Evolutionary conservation across 2,329 filamentous ascomycete genomes (phyloP), one percentile per base, ranked within the genome.

Genomic region (Magnaporthiopsis incrustans): DNA sequence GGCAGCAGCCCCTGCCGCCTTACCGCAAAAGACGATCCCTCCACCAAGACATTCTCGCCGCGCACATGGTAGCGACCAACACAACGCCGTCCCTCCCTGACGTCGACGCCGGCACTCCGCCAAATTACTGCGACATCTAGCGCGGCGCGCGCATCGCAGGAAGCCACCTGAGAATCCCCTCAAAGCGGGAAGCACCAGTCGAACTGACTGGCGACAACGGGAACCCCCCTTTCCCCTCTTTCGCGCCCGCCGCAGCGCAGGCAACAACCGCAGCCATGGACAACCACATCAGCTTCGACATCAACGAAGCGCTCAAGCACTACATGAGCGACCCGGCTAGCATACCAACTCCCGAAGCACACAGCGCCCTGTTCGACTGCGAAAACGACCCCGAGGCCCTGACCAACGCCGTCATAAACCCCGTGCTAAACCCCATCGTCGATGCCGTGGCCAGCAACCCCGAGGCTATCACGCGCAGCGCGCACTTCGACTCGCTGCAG

Each of bases 231-330:
- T 30, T 27, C 60, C 38, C n/a, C 38, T 62, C 50, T 15, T 10
- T 53, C 14, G 35, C 44, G 44, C 60, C 60, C 30, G 53, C 26
- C 32, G 38, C 60, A 58, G 22, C 30, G 57, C 57, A 58, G 22
- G 26, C 57, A 58, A 58, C 26, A 33, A 63, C 57, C 57, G 33
- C 61, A 57, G 32, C 33, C 74, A 89, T 89, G 87, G 89, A 82
- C 72, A 90, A 81, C 72, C 90, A 90, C 80, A 85, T 92, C 74
- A 85, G 89, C 73, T 99, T 99, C 79, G 91, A 98, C 76, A 91
- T 99, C 77, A 97, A 97, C 76, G 90, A 97, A 80, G 92, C 92
- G 69, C 89, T 98, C 76, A 97, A 97, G 82, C 86, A 91, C 75
- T 99, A 97, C 78, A 91, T 97, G 85, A 96, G 92, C 78, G 94